phyloP scores from a whole-genome alignment of 2,329 filamentous ascomycete genomes.

The Teratosphaeria destructans region DNA sequence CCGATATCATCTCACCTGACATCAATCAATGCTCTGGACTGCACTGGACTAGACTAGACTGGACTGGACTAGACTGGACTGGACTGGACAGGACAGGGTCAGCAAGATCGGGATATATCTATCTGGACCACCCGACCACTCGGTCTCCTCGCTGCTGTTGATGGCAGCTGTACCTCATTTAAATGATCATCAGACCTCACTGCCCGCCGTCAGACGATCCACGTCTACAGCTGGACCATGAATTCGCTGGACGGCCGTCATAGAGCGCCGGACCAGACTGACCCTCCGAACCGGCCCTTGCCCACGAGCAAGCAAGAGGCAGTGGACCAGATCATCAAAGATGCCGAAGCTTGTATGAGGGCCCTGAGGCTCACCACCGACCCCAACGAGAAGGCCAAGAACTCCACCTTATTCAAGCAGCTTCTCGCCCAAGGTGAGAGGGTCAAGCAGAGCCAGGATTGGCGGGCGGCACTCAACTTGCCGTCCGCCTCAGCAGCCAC shows the following conservation, averaged over 20 bases:
- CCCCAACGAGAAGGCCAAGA: slow-evolving; percentile 55
- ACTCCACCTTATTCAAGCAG: slow-evolving; percentile 54
- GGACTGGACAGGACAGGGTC: not conserved
- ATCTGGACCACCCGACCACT: not conserved
- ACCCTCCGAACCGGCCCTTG: slow-evolving; percentile 8
- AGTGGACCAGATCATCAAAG: slow-evolving; percentile 63
- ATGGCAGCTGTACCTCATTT: not conserved
- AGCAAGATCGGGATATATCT: not conserved
- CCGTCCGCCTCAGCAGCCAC: not conserved
- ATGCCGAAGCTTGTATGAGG: slow-evolving; percentile 72
- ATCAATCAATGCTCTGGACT: not conserved
- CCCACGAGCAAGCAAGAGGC: slow-evolving; percentile 42
- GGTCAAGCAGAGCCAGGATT: slow-evolving; percentile 49
- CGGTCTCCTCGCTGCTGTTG: not conserved
- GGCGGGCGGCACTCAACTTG: slow-evolving; percentile 11
- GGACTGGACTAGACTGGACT: not conserved
- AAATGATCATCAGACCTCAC: not conserved
- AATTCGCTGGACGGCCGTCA: not conserved
- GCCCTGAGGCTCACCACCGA: slow-evolving; percentile 54
- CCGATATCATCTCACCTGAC: not conserved
- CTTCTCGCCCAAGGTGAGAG: slow-evolving; percentile 63
- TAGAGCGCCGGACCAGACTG: not conserved
- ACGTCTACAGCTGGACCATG: not conserved
- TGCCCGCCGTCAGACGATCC: not conserved
- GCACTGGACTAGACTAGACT: not conserved